Evolutionary conservation across 495 filamentous ascomycete genomes (phyloP), one percentile per base, ranked within the genome.

Genomic region (Aspergillus kassunensis): DNA sequence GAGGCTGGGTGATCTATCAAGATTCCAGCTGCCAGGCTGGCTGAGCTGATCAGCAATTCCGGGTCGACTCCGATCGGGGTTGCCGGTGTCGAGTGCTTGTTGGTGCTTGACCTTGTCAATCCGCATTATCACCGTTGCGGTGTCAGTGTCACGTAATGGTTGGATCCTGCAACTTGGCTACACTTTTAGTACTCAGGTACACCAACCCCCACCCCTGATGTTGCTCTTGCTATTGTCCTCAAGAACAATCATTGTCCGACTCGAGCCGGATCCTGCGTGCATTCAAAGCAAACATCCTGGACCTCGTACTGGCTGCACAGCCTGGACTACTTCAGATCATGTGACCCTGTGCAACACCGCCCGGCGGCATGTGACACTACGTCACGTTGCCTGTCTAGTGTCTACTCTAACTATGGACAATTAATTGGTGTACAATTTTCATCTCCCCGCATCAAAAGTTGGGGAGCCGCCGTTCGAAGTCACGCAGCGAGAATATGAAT

Each of bases 321-420:
- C n/a, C n/a, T n/a, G n/a, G n/a, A n/a, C n/a, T n/a, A n/a, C n/a
- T n/a, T n/a, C n/a, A n/a, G n/a, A 42, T 53, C 51, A 53, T 46
- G 51, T 53, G 51, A 53, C 33, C 13, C 21, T 2, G 19, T 3
- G 13, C 27, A 18, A 24, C 30, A 23, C 16, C 25, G 23, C 6
- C 33, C 42, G 15, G 11, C 15, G 11, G 43, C 53, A 55, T 55
- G 53, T 55, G 53, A 55, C 34, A 55, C 53, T 55, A 55, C 53
- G 53, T 55, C 53, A 55, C 46, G 46, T 55, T 50, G 10, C 53
- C 53, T 50, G 45, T 36, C 45, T 16, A 33, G n/a, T n/a, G n/a
- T n/a, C n/a, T n/a, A n/a, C n/a, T n/a, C n/a, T n/a, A n/a, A n/a
- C n/a, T n/a, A n/a, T n/a, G n/a, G n/a, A n/a, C n/a, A n/a, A n/a